Percentiles rank a stretch among this genome's conserved stretches.
phyloP scores from a whole-genome alignment of 169 alveolate species.

The Cryptosporidium sp. region DNA sequence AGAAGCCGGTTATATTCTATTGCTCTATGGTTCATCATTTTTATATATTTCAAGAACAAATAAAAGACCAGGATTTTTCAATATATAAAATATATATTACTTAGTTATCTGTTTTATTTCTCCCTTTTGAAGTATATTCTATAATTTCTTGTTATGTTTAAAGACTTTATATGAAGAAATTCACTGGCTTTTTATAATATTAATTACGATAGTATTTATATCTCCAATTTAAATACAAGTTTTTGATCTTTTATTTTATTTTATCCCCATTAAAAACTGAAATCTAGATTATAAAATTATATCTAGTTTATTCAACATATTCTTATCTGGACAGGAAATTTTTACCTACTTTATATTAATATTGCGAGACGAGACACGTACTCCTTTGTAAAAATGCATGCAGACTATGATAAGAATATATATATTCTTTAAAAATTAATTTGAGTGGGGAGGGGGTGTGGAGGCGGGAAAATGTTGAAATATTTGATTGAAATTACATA shows the following conservation, averaged over 20 bases:
- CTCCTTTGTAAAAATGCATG: conserved; percentile 11
- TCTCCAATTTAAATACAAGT: background rate
- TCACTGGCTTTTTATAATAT: no score
- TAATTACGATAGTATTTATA: no score
- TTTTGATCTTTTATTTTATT: no score
- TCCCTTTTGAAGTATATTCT: no score
- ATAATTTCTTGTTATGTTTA: background rate
- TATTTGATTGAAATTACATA: background rate
- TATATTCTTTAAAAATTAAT: background rate
- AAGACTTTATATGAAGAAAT: no score
- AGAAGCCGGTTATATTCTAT: conserved; percentile 29
- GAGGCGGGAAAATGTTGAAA: background rate
- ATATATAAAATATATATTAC: no score
- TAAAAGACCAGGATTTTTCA: background rate
- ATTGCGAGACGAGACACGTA: conserved; percentile 67
- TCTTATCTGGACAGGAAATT: background rate
- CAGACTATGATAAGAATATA: background rate
- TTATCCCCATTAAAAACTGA: background rate
- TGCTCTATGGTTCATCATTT: conserved; percentile 10
- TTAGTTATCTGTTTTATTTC: background rate
- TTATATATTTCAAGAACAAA: background rate
- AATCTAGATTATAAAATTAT: background rate
- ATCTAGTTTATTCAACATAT: background rate
- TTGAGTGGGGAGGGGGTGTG: background rate
- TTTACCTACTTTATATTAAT: background rate